Conservation (phyloP, 306 rosid species). For the Argentina anserina region DNA sequence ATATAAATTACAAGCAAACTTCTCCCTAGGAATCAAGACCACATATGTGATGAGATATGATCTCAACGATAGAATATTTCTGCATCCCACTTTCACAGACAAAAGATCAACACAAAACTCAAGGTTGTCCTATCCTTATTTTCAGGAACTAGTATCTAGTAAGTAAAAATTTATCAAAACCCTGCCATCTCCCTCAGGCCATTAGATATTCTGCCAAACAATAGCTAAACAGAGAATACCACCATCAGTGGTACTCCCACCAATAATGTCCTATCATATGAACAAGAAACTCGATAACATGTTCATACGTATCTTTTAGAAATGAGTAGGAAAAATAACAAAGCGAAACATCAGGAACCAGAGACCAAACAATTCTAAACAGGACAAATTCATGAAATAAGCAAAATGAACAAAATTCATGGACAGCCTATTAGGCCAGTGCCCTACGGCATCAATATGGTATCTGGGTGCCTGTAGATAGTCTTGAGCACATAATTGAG, state of each 20-base stretch:
- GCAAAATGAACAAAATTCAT: neutral
- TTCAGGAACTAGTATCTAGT: neutral
- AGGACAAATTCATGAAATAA: neutral
- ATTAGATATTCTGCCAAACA: neutral
- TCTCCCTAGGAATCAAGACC: neutral
- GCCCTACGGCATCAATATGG: neutral
- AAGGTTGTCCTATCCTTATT: neutral
- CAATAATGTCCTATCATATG: neutral
- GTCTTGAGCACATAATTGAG: neutral
- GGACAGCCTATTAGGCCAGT: neutral
- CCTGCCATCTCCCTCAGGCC: neutral
- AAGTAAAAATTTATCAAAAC: neutral
- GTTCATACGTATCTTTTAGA: neutral
- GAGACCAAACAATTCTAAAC: neutral
- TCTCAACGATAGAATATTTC: neutral
- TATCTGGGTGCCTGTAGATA: neutral
- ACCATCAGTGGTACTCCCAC: neutral
- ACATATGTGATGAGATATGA: neutral
- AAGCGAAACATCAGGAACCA: neutral
- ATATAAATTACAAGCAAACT: neutral
- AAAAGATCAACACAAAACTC: neutral
- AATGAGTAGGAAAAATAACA: neutral
- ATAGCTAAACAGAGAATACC: slow-evolving; percentile 2
- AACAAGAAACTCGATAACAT: neutral
- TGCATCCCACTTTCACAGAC: neutral